Evolutionary conservation across 345 rosid genomes (phyloP), one percentile per base, ranked within the genome.

Genomic region (Xanthoceras sorbifolium): DNA sequence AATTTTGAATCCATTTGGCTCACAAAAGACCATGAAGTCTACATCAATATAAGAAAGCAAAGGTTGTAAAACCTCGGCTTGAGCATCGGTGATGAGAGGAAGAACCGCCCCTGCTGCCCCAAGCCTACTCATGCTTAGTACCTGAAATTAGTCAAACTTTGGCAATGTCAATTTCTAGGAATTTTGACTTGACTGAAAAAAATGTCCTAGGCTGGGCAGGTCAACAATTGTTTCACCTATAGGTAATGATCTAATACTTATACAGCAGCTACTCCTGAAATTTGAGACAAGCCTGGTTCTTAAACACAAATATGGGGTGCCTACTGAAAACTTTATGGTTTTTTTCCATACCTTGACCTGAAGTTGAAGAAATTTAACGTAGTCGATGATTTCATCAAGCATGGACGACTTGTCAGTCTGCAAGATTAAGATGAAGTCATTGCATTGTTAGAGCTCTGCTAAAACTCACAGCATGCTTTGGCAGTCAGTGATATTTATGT

Each of bases 361-460:
- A 29, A 89, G 90, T 79, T 86, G 90, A 64, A 89, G 89, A 84
- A 89, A 89, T 79, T 87, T 86, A 69, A 89, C 92, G 29, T 89
- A 89, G 63, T 86, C 89, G 65, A 89, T 85, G 75, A 89, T 89
- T 86, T 89, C 90, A 69, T 89, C 90, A 18, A 89, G 90, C 88
- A 87, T 86, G 10, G 92, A 87, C 54, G 92, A 90, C 87, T 86
- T 89, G 77, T 86, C 90, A 32, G 90, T 83, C 92, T 89, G 88
- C 85, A 52, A 50, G 28, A 38, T 69, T 28, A 63, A 65, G 60
- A 79, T 70, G 40, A 48, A 65, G 42, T 64, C 17, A 7, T 9
- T 32, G 31, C n/a, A 2, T 46, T 64, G 68, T 64, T 71, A 64
- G 32, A 67, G 31, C 22, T 50, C 67, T 34, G 8, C 15, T 55